These are phyloP conservation scores for Mycena amicta DNA, from an alignment of 768 basidiomycete genomes.

Conservation along the genomic window DNA sequence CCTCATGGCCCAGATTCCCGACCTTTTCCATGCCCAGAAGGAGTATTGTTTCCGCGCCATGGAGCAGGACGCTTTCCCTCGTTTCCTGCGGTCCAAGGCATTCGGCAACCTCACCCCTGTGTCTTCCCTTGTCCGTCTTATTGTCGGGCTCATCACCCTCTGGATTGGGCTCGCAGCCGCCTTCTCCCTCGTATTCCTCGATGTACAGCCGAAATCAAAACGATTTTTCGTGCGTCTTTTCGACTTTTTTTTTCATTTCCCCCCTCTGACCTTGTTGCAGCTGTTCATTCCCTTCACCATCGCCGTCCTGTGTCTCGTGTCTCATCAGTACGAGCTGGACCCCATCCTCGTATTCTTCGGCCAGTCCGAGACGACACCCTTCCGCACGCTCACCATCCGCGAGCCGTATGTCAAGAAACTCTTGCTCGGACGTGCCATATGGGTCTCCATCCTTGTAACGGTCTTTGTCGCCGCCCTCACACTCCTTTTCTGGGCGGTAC, in stretches of 20 bases:
- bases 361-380: conserved; percentile 95
- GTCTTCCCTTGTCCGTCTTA: conserved; percentile 82
- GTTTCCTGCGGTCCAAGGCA: conserved; percentile 96
- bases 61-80: conserved; percentile 93
- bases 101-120: conserved; percentile 96
- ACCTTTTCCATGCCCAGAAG: conserved; percentile 97
- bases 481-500: conserved; percentile 94
- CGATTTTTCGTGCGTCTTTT: conserved; percentile 82
- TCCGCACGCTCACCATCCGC: conserved; percentile 87
- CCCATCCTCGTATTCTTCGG: conserved; percentile 92
- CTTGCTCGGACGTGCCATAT: conserved; percentile 85
- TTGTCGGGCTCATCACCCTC: conserved; percentile 80
- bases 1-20: conserved; percentile 87
- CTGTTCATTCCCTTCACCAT: conserved; percentile 93
- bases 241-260: not conserved
- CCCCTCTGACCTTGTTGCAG: conserved; percentile 42
- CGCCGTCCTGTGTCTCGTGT: conserved; percentile 87
- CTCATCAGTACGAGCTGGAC: conserved; percentile 96
- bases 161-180: conserved; percentile 95
- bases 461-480: conserved; percentile 79
- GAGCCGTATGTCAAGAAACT: conserved; percentile 95
- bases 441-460: conserved; percentile 83
- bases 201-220: conserved; percentile 89
- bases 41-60: conserved; percentile 96
- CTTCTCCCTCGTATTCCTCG: conserved; percentile 91